These are phyloP conservation scores for Rhinocladiella mackenziei DNA, from an alignment of 2,329 filamentous ascomycete species.

Conservation along the genomic window DNA sequence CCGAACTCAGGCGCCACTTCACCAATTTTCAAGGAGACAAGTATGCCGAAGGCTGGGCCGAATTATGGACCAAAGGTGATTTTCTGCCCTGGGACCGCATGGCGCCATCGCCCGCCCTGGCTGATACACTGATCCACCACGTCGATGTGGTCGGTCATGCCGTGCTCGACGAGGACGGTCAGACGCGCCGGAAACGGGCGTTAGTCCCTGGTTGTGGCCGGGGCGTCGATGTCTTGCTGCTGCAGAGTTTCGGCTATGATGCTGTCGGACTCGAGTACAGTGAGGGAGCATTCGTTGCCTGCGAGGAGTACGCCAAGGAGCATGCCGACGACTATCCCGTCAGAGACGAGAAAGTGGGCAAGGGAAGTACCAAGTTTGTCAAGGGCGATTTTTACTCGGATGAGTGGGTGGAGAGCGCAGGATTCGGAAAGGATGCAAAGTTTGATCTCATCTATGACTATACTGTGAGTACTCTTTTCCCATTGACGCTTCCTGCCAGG, in stretches of 20 bases:
- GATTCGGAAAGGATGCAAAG: constrained; percentile 32
- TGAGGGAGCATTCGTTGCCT: constrained; percentile 43
- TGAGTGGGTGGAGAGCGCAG: constrained; percentile 39
- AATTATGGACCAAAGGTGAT: constrained; percentile 52
- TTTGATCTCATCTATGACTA: constrained; percentile 59
- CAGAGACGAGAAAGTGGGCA: constrained; percentile 35
- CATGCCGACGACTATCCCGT: constrained; percentile 36
- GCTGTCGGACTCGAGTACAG: constrained; percentile 70
- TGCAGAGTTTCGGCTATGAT: constrained; percentile 72
- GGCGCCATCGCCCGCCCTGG: constrained; percentile 56
- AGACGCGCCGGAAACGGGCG: constrained; percentile 49
- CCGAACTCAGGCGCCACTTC: constrained; percentile 37
- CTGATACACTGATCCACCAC: constrained; percentile 48
- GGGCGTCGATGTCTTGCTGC: constrained; percentile 74
- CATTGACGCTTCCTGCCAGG: no score
- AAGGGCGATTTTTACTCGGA: constrained; percentile 45
- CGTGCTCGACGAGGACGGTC: constrained; percentile 38
- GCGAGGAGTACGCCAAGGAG: constrained; percentile 35
- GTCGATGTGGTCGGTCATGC: constrained; percentile 38
- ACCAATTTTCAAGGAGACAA: constrained; percentile 37
- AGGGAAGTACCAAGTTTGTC: constrained; percentile 40
- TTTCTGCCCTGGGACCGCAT: constrained; percentile 58
- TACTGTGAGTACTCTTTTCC: constrained; percentile 52
- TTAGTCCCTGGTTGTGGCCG: constrained; percentile 78
- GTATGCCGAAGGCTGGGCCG: constrained; percentile 51